Base-by-base conservation (phyloP, 331 rosid species). In the Ulmus americana region DNA sequence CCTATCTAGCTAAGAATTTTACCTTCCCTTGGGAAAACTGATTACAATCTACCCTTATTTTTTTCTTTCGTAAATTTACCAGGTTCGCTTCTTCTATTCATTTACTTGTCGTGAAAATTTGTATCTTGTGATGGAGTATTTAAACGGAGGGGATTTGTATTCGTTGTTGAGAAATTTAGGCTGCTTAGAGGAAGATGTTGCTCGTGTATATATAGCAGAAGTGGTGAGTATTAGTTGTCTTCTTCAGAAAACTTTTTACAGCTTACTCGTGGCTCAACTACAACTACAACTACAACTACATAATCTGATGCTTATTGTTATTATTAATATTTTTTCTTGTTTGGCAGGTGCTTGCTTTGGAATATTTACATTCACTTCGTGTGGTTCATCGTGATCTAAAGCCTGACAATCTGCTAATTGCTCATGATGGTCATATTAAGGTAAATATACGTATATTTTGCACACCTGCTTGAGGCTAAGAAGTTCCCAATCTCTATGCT, bases 51-150 rank as follows among this genome's bases (percentile, higher is more conserved):
- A 65, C 82, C 72, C 45, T 63, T 53, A 48, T 61, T 54, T 79
- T 53, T 28, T 28, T 20, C 22, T 20, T 0, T 28, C 4, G 3
- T 28, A 28, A 55, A 65, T 49, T 59, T 69, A 42, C 70, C 90
- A 94, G 99, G 99, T 94, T 70, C 99, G 99, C 15, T 94, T 94
- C 81, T 94, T 94, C 84, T 94, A 94, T 84, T 94, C 99, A 41
- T 94, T 94, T 77, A 94, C 99, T 60, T 90, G 97, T 60, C 85
- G 97, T 45, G 97, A 90, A 52, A 94, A 94, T 80, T 76, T 94
- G 77, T 94, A 94, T 71, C 99, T 94, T 64, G 99, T 94, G 67
- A 94, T 94, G 99, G 99, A 94, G 84, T 94, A 94, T 84, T 83
- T 90, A 51, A 94, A 90, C 67, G 99, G 99, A 75, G 99, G 99